Evolutionary conservation across 495 filamentous ascomycete species (phyloP), one percentile per base, ranked within the genome.

Genomic region (Talaromyces nanjingensis): DNA sequence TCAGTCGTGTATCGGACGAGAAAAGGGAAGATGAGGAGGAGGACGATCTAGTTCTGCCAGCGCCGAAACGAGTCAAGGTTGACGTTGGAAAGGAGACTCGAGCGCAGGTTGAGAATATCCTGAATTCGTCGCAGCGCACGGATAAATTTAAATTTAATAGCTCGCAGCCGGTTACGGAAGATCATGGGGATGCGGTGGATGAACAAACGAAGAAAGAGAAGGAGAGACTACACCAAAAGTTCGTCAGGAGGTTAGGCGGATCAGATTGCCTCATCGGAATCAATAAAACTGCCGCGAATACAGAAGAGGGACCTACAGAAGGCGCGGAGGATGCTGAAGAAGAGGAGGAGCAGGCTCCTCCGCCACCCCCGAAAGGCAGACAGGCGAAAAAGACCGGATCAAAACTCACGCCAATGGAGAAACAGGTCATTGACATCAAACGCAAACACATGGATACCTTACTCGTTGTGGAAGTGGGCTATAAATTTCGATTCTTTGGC

Each of bases 401-500:
- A 63, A 97, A 97, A 70, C 84, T 99, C 56, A 99, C 96, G 5
- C 94, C 94, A 0, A 87, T 99, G 87, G 94, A 97, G 72, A 86
- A 89, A 56, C 94, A 98, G 67, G 86, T 96, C 39, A 81, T 98
- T 14, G 91, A 97, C 20, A 96, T 98, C 68, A 98, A 98, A 77
- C 82, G 86, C 62, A 91, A 93, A 66, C 84, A 98, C 72, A 87
- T 92, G 80, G 93, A 97, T 68, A 93, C 93, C 0, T 63, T 98
- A 8, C 75, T 99, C 45, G 86, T 97, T 3, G 85, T 97, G 20
- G 92, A 99, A 69, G 94, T 99, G 5, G 94, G 94, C 29, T 99
- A 99, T 73, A 99, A 99, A 73, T 99, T 94, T 78, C 85, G 88
- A 49, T 97, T 99, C 79, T 96, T 96, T 69, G 94, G 96, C n/a